phyloP scores from a whole-genome alignment of 2,329 filamentous ascomycete genomes.

The Fusarium compactum region DNA sequence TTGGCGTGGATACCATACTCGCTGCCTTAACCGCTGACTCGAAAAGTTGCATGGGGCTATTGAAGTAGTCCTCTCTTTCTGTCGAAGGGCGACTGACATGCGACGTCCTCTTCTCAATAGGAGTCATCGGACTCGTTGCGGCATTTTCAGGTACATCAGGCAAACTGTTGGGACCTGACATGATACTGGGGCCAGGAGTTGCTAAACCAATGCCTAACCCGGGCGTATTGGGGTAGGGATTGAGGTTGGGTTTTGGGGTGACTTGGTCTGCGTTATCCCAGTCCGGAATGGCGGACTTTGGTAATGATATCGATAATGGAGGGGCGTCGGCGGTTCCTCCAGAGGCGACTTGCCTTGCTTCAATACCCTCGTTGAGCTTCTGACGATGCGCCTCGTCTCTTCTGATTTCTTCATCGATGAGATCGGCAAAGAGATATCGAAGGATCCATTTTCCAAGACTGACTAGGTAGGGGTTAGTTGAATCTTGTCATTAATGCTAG shows the following conservation, averaged over 20 bases:
- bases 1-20: conserved; percentile 59
- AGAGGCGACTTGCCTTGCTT: conserved; percentile 67
- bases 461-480: conserved; percentile 65
- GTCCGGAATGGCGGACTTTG: conserved; percentile 49
- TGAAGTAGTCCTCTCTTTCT: conserved; percentile 83
- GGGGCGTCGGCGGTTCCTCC: conserved; percentile 61
- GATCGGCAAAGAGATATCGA: conserved; percentile 87
- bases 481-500: background rate
- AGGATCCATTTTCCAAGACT: conserved; percentile 98
- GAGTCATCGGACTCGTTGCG: conserved; percentile 56
- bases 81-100: conserved; percentile 70
- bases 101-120: conserved; percentile 67
- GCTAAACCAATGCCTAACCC: conserved; percentile 83
- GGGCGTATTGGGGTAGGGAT: conserved; percentile 75
- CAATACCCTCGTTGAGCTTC: conserved; percentile 72
- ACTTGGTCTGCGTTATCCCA: conserved; percentile 60
- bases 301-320: conserved; percentile 68
- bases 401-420: conserved; percentile 91
- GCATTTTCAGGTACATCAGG: conserved; percentile 63
- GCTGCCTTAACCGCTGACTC: conserved; percentile 61
- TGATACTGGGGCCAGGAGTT: conserved; percentile 65
- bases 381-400: conserved; percentile 81
- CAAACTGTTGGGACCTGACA: conserved; percentile 50
- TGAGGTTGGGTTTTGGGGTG: conserved; percentile 73
- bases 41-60: conserved; percentile 66